These are phyloP conservation scores for Daedaleopsis sinensis DNA, from an alignment of 768 basidiomycete genomes.

Conservation along the genomic window DNA sequence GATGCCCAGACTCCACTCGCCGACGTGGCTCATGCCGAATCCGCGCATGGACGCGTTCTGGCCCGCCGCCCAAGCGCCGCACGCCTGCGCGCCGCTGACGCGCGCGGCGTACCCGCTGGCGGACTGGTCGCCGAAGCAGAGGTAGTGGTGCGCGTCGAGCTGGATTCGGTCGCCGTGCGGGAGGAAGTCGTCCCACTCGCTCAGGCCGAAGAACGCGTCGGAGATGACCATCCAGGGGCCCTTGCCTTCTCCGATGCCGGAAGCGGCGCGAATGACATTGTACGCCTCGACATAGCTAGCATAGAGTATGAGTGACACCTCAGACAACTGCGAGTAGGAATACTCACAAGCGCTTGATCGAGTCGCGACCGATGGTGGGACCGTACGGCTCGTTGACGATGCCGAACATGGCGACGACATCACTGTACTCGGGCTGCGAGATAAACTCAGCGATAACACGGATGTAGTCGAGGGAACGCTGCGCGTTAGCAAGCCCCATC, in stretches of 20 bases:
- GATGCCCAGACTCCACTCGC: slow-evolving; percentile 89
- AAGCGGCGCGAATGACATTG: slow-evolving; percentile 73
- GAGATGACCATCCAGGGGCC: slow-evolving; percentile 87
- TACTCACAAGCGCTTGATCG: slow-evolving; percentile 58
- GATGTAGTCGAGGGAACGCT: slow-evolving; percentile 87
- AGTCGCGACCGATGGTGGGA: slow-evolving; percentile 52
- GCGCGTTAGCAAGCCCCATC: slow-evolving; percentile 95
- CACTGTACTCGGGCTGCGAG: slow-evolving; percentile 79
- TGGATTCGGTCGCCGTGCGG: slow-evolving; percentile 79
- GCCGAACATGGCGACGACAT: slow-evolving; percentile 85
- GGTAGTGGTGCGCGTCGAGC: slow-evolving; percentile 87
- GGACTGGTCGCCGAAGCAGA: slow-evolving; percentile 71
- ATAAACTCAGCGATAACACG: slow-evolving; percentile 91
- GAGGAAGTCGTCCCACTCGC: slow-evolving; percentile 71
- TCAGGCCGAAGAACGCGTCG: slow-evolving; percentile 78
- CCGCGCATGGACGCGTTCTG: slow-evolving; percentile 78
- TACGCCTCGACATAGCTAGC: slow-evolving; percentile 84
- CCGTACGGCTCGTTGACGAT: slow-evolving; percentile 86
- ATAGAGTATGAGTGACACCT: neutral
- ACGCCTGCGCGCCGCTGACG: slow-evolving; percentile 53
- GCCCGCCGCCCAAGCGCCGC: slow-evolving; percentile 65
- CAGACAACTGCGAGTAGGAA: neutral
- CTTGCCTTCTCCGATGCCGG: slow-evolving; percentile 82
- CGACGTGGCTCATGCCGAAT: slow-evolving; percentile 83
- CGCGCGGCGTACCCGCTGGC: slow-evolving; percentile 58